phyloP scores from a whole-genome alignment of 1,139 yeast species.

The Geotrichum carabidarum region DNA sequence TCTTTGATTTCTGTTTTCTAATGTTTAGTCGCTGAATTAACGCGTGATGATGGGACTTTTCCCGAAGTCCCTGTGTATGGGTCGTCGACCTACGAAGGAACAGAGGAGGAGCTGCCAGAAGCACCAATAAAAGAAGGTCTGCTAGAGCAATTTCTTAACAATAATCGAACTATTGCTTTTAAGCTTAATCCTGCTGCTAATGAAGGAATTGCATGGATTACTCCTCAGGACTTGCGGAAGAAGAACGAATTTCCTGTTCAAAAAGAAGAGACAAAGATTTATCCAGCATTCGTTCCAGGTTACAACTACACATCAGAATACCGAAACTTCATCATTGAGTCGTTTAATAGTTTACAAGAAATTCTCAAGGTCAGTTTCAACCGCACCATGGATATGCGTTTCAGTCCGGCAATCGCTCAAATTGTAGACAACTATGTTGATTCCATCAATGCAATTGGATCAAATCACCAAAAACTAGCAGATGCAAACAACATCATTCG shows the following conservation, averaged over 20 bases:
- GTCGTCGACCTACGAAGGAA: constrained; percentile 1
- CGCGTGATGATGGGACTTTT: constrained; percentile 11
- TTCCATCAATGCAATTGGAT: constrained; percentile 12
- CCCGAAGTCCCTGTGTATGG: constrained; percentile 16
- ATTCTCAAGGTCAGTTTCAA: constrained; percentile 9
- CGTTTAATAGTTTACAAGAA: constrained; percentile 28
- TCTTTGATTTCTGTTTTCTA: background rate
- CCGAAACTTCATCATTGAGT: constrained; percentile 38
- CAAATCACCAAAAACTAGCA: constrained; percentile 17
- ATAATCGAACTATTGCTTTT: constrained; percentile 42
- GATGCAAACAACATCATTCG: constrained; percentile 27
- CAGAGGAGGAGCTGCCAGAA: constrained; percentile 17
- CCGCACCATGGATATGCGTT: constrained; percentile 12
- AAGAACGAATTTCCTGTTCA: constrained; percentile 11
- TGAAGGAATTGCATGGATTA: constrained; percentile 42
- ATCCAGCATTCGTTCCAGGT: constrained; percentile 40
- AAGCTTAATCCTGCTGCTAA: constrained; percentile 41
- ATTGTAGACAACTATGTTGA: constrained; percentile 19
- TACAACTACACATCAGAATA: constrained; percentile 39
- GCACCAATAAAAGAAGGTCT: constrained; percentile 36
- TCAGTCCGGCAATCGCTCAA: constrained; percentile 13
- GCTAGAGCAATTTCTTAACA: constrained; percentile 33
- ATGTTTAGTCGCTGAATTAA: constrained; percentile 9
- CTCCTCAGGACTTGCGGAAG: constrained; percentile 31
- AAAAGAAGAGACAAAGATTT: constrained; percentile 37